Base-by-base conservation (phyloP, 2,329 filamentous ascomycete genomes). In the Leptographium wingfieldii region DNA sequence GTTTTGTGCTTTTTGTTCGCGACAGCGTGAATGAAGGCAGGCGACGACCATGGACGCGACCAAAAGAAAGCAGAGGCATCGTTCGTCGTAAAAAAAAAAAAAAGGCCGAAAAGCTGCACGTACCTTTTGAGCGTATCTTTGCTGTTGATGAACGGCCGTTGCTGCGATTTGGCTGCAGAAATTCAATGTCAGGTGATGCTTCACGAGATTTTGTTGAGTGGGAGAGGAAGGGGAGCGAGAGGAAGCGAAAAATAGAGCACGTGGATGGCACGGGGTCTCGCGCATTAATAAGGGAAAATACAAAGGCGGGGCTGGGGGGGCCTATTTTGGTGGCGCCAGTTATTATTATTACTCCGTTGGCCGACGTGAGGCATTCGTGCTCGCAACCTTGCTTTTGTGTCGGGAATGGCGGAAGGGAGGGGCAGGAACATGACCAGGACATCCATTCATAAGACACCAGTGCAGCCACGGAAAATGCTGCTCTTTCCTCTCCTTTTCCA, bases 141-240 rank as follows among this genome's bases (percentile, higher is more conserved):
- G 27, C 22, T 48, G 49, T 16, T 55, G 51, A 54, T 55, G 38
- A 53, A 27, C 11, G 57, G 3, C 25, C 22, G 25, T 29, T 48
- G 25, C 52, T 59, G 53, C 52, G 59, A 56, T 62, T 61, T 60
- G 61, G 62, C 62, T 65, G 64, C 61, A 65, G 63, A 57, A 63
- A 62, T 57, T 61, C 62, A 31, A 64, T 65, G 64, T 66, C 64
- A 66, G 64, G 64, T 66, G 64, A 66, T 66, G 64, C 63, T 66
- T 66, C 64, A 66, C 64, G 64, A 63, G 64, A 62, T 63, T 60
- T 57, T 51, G 55, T 56, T 38, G 54, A 53, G 31, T 56, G 25
- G 33, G 40, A 43, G 35, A 31, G 43, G 52, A 38, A 35, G 55
- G 56, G 55, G 43, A 40, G 54, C 46, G 31, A 48, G 56, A 59